phyloP scores from a whole-genome alignment of 2,329 filamentous ascomycete genomes.

The Erysiphe pulchra region DNA sequence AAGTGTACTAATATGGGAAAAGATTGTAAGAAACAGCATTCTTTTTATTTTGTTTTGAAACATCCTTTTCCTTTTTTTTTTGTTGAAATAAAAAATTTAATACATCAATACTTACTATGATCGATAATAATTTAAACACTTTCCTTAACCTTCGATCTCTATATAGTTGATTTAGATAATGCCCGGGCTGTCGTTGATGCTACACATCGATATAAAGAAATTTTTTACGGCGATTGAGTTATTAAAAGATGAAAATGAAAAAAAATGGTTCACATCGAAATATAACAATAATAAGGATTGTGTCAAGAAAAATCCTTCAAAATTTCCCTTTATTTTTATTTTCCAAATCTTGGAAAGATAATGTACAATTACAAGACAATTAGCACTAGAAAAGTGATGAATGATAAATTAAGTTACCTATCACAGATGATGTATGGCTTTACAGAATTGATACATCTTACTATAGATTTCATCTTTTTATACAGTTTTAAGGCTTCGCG shows the following conservation, averaged over 20 bases:
- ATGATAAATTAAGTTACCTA: too few species aligned
- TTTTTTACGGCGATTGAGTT: slow-evolving; percentile 33
- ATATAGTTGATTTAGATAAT: slow-evolving; percentile 41
- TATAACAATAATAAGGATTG: too few species aligned
- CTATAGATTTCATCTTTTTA: too few species aligned
- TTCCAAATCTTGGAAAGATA: too few species aligned
- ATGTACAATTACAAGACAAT: too few species aligned
- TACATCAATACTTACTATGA: not conserved
- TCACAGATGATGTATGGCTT: too few species aligned
- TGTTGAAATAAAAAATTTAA: not conserved
- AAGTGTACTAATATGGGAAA: slow-evolving; percentile 43
- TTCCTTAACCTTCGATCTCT: not conserved
- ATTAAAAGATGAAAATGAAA: not conserved
- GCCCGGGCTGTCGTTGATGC: slow-evolving; percentile 62
- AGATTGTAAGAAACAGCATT: slow-evolving; percentile 30
- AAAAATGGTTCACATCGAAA: not conserved
- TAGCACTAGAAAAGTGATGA: too few species aligned
- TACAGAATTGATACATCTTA: too few species aligned
- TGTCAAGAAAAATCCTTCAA: too few species aligned
- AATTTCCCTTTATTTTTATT: too few species aligned
- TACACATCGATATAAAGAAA: slow-evolving; percentile 54
- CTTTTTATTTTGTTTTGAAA: slow-evolving; percentile 1
- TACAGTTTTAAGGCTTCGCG: too few species aligned
- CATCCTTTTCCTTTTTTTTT: not conserved
- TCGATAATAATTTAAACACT: not conserved